Conservation (phyloP, 176 grass and related monocot genomes). For the Raddia distichophylla region DNA sequence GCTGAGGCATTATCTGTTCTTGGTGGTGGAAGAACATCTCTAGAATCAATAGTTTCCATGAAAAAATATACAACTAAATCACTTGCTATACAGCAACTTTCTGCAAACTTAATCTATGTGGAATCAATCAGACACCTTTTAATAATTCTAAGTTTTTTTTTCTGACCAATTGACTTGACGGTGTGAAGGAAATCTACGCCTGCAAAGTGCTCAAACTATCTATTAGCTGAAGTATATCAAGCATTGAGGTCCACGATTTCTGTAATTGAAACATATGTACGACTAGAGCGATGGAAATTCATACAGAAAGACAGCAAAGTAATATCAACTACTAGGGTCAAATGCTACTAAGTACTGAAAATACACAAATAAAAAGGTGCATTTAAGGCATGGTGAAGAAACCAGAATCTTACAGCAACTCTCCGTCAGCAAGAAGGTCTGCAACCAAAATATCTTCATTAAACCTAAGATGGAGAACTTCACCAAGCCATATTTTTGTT, state of each 20-base stretch:
- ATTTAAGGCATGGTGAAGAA: constrained; percentile 4
- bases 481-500: constrained; percentile 92
- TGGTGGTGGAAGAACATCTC: background rate
- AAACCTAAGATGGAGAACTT: constrained; percentile 81
- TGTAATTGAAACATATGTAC: constrained; percentile 11
- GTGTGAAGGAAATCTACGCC: background rate
- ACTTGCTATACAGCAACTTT: background rate
- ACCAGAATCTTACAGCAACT: constrained; percentile 75
- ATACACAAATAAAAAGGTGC: background rate
- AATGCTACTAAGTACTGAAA: background rate
- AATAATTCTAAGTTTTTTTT: background rate
- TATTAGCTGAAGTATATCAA: background rate
- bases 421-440: constrained; percentile 85
- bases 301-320: background rate
- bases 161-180: background rate
- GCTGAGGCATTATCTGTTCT: background rate
- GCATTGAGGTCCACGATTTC: background rate
- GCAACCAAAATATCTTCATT: constrained; percentile 66
- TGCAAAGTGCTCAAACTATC: constrained; percentile 17
- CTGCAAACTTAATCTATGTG: background rate
- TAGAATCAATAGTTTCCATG: background rate
- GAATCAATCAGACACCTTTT: background rate
- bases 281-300: background rate
- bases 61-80: background rate
- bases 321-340: background rate